Evolutionary conservation across 1,284 basidiomycete species (phyloP).

Genomic region (Leccinum pachyderme): DNA sequence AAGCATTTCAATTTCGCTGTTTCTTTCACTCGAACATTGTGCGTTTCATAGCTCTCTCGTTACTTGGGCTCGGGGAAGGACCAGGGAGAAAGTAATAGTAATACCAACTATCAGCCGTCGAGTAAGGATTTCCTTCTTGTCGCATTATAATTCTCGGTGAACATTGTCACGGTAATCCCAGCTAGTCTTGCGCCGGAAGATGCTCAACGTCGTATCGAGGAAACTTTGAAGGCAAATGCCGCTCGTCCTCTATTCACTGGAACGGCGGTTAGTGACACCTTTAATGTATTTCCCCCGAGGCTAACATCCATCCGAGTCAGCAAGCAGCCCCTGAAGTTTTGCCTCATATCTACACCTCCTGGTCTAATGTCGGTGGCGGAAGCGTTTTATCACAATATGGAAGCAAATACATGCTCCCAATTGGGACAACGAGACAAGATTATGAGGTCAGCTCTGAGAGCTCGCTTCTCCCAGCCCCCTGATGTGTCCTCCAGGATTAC

Average conservation of each 20-base stretch:
- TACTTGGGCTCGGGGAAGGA: constrained; percentile 3
- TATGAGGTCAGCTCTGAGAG: constrained; percentile 50
- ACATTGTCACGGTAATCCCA: constrained; percentile 10
- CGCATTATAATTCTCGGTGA: neutral
- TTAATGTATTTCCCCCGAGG: neutral
- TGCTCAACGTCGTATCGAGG: constrained; percentile 65
- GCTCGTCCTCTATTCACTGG: constrained; percentile 67
- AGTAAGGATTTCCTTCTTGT: constrained; percentile 10
- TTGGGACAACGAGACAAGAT: constrained; percentile 74
- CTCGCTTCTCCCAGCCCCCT: constrained; percentile 1
- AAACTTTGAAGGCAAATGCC: constrained; percentile 62
- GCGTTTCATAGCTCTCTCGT: constrained; percentile 16
- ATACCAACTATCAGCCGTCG: constrained; percentile 2
- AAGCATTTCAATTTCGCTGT: constrained; percentile 4
- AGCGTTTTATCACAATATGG: constrained; percentile 74
- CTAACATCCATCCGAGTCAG: constrained; percentile 34
- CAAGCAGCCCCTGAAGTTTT: constrained; percentile 63
- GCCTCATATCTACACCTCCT: constrained; percentile 89
- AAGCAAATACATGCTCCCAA: constrained; percentile 77
- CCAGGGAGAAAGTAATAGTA: neutral
- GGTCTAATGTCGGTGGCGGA: constrained; percentile 47
- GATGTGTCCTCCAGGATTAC: constrained; percentile 45
- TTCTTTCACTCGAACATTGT: neutral
- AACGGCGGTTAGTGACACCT: constrained; percentile 45
- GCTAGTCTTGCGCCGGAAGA: constrained; percentile 49